A percentile compares a stretch with the other conserved stretches of the same genome.
These are phyloP conservation scores for Warburgia ugandensis DNA, from an alignment of 164 flowering plant genomes.

Conservation along the genomic window DNA sequence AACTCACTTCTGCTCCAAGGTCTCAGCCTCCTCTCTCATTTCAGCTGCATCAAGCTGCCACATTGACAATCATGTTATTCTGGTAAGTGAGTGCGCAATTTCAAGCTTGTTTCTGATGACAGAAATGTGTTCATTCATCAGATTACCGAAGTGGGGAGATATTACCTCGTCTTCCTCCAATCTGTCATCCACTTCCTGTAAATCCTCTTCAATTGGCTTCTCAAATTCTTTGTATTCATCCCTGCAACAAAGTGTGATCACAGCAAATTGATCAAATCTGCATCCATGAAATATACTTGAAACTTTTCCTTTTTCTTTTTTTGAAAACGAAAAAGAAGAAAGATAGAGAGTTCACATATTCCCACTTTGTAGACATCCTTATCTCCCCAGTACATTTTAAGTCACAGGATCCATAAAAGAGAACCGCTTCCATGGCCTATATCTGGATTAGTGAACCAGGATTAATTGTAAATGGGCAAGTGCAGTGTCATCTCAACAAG, in stretches of 20 bases:
- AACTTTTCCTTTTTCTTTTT: neutral
- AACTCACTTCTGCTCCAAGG: conserved; percentile 70
- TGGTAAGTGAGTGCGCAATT: neutral
- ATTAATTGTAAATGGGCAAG: no score
- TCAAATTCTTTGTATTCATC: conserved; percentile 94
- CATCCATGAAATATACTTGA: neutral
- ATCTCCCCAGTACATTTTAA: no score
- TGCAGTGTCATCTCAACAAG: no score
- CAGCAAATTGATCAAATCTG: neutral
- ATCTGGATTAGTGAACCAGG: no score
- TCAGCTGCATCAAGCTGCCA: conserved; percentile 93
- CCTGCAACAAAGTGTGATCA: conserved; percentile 22
- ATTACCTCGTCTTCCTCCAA: conserved; percentile 93
- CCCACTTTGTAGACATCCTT: neutral
- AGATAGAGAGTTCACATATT: neutral
- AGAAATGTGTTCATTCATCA: neutral
- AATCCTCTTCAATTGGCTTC: conserved; percentile 77
- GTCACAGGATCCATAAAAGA: no score
- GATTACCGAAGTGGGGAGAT: neutral
- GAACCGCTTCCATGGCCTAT: no score
- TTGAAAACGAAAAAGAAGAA: neutral
- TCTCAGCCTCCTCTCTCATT: conserved; percentile 65
- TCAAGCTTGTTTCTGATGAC: neutral
- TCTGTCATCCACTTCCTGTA: conserved; percentile 79
- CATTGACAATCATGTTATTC: neutral